Evolutionary conservation across 345 rosid species (phyloP), one percentile per base, ranked within the genome.

Genomic region (Mangifera indica): DNA sequence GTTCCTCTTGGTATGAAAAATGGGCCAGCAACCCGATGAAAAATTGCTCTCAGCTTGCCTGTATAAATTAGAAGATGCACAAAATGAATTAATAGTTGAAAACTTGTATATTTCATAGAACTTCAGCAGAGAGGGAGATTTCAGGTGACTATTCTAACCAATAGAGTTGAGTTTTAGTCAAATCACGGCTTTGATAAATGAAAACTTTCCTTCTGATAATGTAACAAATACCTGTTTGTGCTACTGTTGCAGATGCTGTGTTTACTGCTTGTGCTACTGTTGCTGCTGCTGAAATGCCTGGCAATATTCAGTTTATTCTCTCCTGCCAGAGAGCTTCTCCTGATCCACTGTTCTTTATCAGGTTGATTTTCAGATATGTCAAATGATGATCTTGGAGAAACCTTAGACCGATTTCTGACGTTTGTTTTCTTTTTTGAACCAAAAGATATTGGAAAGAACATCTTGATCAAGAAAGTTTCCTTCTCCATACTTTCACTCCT

Each of bases 381-480:
- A 12, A 66, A 49, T 9, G 84, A 78, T 0, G 79, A 46, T 66
- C 72, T 75, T 1, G 78, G 82, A 7, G 84, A 80, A 48, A 75
- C 70, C 71, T 72, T 77, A 7, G 85, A 42, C 61, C 67, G 55
- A 29, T 63, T 73, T 72, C 64, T 67, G n/a, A 65, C 15, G 26
- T 20, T 54, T 10, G 62, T 54, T 62, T 68, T 78, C 74, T 56
- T 78, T 70, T 66, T 84, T 10, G 72, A 75, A 21, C 83, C 52
- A 24, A 82, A 52, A 24, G 46, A 77, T 5, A 60, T 51, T 1
- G 87, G 93, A 46, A 82, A 54, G 55, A 83, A 80, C 79, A 80
- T 76, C 79, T 82, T 88, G 78, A 88, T 82, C 45, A 82, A 60
- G 83, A 87, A 81, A 53, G 52, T 63, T 53, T 83, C 84, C 48